Evolutionary conservation across 345 rosid species (phyloP), one percentile per base, ranked within the genome.

Genomic region (Brassica incana): DNA sequence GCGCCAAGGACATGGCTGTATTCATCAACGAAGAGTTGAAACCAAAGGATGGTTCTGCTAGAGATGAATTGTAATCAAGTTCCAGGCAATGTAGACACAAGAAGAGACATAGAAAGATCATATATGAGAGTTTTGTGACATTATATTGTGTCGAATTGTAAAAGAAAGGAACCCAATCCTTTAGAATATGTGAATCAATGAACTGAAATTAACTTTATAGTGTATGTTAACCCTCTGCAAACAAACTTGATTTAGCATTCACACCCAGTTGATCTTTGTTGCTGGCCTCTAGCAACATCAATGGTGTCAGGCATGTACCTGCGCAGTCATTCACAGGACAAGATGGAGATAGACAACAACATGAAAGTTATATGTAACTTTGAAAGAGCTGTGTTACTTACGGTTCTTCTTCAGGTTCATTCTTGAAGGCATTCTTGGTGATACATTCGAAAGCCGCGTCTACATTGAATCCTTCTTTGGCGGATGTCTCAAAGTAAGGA

Each of bases 401-500:
- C 97, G 86, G 76, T 67, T 91, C 98, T 84, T 94, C 97, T 81
- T 91, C 92, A 23, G 95, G 95, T 78, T 90, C 97, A 79, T 89
- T 94, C 84, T 92, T 92, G 15, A 94, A 90, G 0, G 98, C 97
- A 76, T 94, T 86, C 74, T 90, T 92, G 62, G 97, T 93, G 77
- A 94, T 89, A 76, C 92, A 87, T 76, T 89, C 87, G 77, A 94
- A 94, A 84, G 95, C 95, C 16, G 85, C 94, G 25, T 94, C 98
- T 3, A 94, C 97, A 14, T 93, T 93, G 80, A 89, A 85, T 36
- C 98, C 98, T 86, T 93, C 98, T 78, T 92, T 92, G 0, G 98
- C 97, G 0, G 97, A 92, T 20, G 98, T 94, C 84, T 94, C 97
- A 68, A 92, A 94, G 80, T 94, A 92, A 40, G 97, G 95, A 66